A percentile compares a stretch with the other conserved stretches of the same genome.
phyloP scores from a whole-genome alignment of 2,329 filamentous ascomycete species.

The Neurospora crassa region DNA sequence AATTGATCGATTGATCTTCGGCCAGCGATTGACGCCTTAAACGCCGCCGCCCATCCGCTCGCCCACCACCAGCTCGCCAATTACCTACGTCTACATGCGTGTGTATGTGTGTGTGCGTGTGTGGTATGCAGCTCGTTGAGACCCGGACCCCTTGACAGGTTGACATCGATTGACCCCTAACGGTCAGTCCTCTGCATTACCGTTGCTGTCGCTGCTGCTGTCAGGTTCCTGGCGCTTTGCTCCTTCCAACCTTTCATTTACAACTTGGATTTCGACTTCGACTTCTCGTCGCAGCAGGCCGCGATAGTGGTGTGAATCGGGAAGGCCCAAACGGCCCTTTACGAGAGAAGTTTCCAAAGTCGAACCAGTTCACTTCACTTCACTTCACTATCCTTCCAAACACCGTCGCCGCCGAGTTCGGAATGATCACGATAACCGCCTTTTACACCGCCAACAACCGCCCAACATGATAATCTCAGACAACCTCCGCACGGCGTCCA shows the following conservation, averaged over 20 bases:
- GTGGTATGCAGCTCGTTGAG: neutral
- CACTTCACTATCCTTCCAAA: neutral
- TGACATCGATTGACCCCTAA: neutral
- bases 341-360: neutral
- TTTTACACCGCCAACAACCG: slow-evolving; percentile 5
- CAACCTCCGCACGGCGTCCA: slow-evolving; percentile 56
- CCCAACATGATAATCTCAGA: slow-evolving; percentile 45
- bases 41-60: neutral
- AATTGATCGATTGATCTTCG: neutral
- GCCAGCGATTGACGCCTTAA: neutral
- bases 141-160: neutral
- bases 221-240: neutral
- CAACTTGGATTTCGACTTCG: neutral
- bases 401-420: slow-evolving; percentile 3
- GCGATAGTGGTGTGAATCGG: neutral
- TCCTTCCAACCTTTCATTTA: neutral
- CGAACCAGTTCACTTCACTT: neutral
- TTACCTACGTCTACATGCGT: neutral
- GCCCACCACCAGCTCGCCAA: neutral
- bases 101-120: neutral
- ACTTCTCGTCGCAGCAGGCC: neutral
- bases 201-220: neutral
- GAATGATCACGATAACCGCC: slow-evolving; percentile 6
- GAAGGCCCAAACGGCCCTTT: neutral
- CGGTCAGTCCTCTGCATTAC: neutral